Evolutionary conservation across 2,329 filamentous ascomycete species (phyloP), one percentile per base, ranked within the genome.

Genomic region (Chaetomium globosum): DNA sequence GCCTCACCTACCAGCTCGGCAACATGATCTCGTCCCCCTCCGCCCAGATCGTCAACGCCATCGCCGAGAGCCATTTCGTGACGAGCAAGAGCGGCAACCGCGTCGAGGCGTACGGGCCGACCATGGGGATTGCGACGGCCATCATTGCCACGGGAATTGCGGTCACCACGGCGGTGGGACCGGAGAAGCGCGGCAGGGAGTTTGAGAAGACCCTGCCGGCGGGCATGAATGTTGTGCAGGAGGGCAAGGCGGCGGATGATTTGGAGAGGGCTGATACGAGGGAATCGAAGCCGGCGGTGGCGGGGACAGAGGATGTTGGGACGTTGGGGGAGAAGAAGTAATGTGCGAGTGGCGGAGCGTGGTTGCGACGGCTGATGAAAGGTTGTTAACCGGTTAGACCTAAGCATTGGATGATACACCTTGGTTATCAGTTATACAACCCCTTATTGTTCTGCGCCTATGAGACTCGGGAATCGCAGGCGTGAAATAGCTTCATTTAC

Each of bases 31-130:
- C 87, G 1, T 88, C 87, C 0, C 89, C 89, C 0, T 88, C 86
- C 0, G 87, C 90, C 0, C 90, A 93, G 75, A 93, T 93, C 56
- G 88, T 93, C 73, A 92, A 92, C 66, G 89, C 88, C 13, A 82
- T 93, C 59, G 82, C 90, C 1, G 89, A 93, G 72, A 83, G 79
- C 53, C 82, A 81, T 39, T 82, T 82, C 48, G 80, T 92, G 54
- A 85, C 76, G 0, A 80, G 82, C 49, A 73, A 74, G 6, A 78
- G 80, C 10, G 89, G 89, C 3, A 75, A 86, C 63, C 75, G 74
- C 3, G 89, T 87, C 1, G 85, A 90, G 59, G 89, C 88, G 0
- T 93, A 93, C 70, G 90, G 89, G 0, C 89, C 88, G 0, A 85
- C 85, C 19, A 93, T 92, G 90, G 90, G 84, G 13, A 80, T 92